Conservation (phyloP, 2,329 filamentous ascomycete species). For the Fusarium graminum region DNA sequence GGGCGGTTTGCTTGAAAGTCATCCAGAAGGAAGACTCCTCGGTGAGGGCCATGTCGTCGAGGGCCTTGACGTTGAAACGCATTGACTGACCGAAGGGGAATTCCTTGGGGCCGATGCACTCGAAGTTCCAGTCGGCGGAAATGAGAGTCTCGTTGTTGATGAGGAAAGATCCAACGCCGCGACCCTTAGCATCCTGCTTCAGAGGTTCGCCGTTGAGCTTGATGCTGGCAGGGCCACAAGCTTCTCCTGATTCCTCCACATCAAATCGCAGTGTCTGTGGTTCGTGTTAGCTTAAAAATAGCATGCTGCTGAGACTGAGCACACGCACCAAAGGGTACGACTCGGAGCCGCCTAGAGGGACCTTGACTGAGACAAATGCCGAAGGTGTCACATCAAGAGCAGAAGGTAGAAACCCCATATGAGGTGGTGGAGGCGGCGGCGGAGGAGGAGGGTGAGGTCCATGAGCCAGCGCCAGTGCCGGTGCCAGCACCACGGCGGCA, state of each 20-base stretch:
- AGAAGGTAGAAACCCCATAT: constrained; percentile 33
- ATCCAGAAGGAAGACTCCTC: constrained; percentile 57
- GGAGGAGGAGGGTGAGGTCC: constrained; percentile 36
- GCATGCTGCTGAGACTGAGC: neutral
- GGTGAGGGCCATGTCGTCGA: constrained; percentile 57
- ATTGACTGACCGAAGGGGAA: constrained; percentile 60
- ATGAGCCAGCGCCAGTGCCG: constrained; percentile 42
- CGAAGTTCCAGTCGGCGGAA: constrained; percentile 62
- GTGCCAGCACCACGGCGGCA: constrained; percentile 47
- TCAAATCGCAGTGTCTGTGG: constrained; percentile 58
- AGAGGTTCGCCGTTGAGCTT: constrained; percentile 62
- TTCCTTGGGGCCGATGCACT: constrained; percentile 58
- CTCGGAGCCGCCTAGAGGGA: constrained; percentile 31
- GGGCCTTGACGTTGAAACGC: constrained; percentile 58
- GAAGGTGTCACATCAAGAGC: constrained; percentile 40
- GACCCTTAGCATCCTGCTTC: constrained; percentile 55
- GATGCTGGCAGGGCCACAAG: constrained; percentile 62
- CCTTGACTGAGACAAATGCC: constrained; percentile 40
- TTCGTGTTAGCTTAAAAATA: constrained; percentile 16
- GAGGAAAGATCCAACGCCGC: constrained; percentile 58
- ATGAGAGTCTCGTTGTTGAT: constrained; percentile 56
- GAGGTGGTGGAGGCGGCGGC: constrained; percentile 29
- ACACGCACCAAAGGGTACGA: constrained; percentile 44
- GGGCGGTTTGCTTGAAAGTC: constrained; percentile 61
- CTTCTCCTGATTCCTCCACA: constrained; percentile 59